Evolutionary conservation across 495 filamentous ascomycete genomes (phyloP), one percentile per base, ranked within the genome.

Genomic region (Xanthoparmelia taractica): DNA sequence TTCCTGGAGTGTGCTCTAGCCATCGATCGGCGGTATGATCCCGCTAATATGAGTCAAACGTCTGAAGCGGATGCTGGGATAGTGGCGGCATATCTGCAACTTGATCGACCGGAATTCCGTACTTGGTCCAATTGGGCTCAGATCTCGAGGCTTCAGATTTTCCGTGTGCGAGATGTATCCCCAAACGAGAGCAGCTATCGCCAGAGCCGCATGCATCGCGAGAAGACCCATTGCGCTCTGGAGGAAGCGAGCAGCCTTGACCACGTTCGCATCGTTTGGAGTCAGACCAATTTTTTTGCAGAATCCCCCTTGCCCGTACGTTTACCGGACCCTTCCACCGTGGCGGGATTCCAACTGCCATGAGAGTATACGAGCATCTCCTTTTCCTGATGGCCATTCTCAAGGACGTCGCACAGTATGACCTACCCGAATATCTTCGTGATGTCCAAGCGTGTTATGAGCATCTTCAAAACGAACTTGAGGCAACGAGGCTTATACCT

Each of bases 371-470:
- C 59, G 25, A 57, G 17, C 72, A 73, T 50, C 60, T 73, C 6
- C 45, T 67, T 2, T 43, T 64, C 34, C 41, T 73, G 43, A 65
- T 66, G 15, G 41, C 34, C 15, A 41, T 66, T 17, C 25, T 55
- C 37, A 29, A 54, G 29, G 25, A 57, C 25, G 31, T 72, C 13
- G 29, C 54, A 18, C 58, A 40, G 18, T 0, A 8, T 37, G 65
- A 71, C 36, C 31, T 72, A 31, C 20, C 34, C 8, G 65, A 72
- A 47, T 73, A 71, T 50, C 63, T 72, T 11, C 41, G 48, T 1
- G 72, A 73, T 41, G n/a, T 73, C 27, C 62, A 67, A 48, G 55
- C 60, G 8, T 70, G 61, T 17, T 73, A 73, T 40, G 37, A 47
- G 4, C 65, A 66, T 45, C 65, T 73, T 25, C 72, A 73, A 58